Evolutionary conservation across 176 grass and related monocot species (phyloP).

Genomic region (Coix lacrymajobi): DNA sequence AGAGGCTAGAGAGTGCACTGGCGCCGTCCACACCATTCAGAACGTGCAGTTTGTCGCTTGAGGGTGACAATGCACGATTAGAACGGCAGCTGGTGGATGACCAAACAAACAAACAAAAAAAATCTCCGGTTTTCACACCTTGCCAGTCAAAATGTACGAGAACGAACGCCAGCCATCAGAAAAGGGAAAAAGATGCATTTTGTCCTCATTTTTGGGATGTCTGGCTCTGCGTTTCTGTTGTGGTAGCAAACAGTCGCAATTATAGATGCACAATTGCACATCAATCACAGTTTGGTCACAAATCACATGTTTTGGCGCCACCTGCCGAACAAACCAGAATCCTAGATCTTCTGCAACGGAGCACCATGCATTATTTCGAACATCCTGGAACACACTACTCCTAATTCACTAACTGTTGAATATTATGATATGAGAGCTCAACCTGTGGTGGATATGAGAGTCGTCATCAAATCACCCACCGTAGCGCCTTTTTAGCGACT

Average conservation of each 20-base stretch:
- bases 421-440: background rate
- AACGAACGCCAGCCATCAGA: conserved; percentile 15
- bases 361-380: conserved; percentile 27
- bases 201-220: conserved; percentile 25
- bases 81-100: conserved; percentile 20
- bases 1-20: background rate
- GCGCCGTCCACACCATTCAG: background rate
- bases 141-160: conserved; percentile 4
- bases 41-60: conserved; percentile 18
- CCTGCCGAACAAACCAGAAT: background rate
- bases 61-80: conserved; percentile 21
- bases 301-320: background rate
- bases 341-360: background rate
- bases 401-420: background rate
- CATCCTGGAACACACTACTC: background rate
- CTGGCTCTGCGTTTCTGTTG: background rate
- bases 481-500: conserved; percentile 60
- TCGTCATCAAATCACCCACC: conserved; percentile 43
- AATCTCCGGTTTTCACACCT: conserved; percentile 17
- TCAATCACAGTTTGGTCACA: background rate
- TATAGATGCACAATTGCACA: conserved; percentile 17
- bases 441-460: background rate
- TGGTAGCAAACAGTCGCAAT: background rate
- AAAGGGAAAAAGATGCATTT: background rate
- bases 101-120: background rate